A percentile compares a stretch with the other conserved stretches of the same genome.
Conservation (phyloP, 345 rosid genomes). For the Passiflora organensis region DNA sequence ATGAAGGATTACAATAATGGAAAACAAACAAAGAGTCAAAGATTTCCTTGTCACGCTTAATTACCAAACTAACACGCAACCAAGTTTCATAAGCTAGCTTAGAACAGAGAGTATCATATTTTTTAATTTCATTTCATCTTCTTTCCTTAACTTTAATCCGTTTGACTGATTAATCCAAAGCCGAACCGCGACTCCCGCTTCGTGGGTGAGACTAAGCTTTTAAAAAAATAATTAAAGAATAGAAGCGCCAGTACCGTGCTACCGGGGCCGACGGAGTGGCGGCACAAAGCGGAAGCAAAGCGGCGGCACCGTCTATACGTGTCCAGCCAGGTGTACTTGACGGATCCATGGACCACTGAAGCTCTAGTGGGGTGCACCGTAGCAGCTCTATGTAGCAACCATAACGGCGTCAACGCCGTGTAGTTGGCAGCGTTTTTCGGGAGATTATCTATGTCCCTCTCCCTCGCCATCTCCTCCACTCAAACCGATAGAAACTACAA, state of each 20-base stretch:
- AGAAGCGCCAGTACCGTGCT: constrained; percentile 43
- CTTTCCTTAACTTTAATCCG: no score
- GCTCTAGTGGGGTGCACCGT: constrained; percentile 58
- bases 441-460: constrained; percentile 71
- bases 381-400: constrained; percentile 86
- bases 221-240: neutral
- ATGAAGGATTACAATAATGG: no score
- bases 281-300: constrained; percentile 75
- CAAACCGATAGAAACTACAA: no score
- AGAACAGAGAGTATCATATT: no score
- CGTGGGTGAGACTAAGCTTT: no score
- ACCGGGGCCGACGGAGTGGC: constrained; percentile 61
- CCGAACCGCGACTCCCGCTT: no score
- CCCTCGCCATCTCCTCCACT: constrained; percentile 19
- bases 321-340: constrained; percentile 66
- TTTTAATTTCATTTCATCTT: neutral
- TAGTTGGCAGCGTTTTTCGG: constrained; percentile 78
- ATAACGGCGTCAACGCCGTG: constrained; percentile 78
- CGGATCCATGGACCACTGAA: constrained; percentile 65
- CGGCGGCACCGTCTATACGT: constrained; percentile 78
- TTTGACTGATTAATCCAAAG: no score
- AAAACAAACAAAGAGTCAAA: no score
- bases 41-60: no score
- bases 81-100: neutral
- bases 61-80: no score